Evolutionary conservation across 2,329 filamentous ascomycete genomes (phyloP).

Genomic region (Alternaria brassicae): DNA sequence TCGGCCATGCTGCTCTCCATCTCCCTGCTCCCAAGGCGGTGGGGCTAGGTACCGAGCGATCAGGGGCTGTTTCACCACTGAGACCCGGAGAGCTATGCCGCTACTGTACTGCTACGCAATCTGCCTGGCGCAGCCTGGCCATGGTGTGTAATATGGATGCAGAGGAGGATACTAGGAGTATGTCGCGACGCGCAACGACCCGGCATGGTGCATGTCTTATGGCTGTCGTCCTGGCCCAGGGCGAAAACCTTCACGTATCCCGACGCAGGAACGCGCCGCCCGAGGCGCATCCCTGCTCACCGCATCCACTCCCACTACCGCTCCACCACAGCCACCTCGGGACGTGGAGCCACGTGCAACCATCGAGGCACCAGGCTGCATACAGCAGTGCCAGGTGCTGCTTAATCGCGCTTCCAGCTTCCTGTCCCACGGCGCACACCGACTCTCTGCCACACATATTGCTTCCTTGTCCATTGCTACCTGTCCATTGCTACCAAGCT

Average conservation of each 20-base stretch:
- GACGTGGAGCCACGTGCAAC: neutral
- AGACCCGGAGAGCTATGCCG: constrained; percentile 2
- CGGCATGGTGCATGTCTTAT: neutral
- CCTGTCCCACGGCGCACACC: neutral
- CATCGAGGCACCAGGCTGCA: neutral
- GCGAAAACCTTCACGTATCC: constrained; percentile 11
- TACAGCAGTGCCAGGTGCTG: neutral
- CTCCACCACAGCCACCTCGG: neutral
- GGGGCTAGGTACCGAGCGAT: constrained; percentile 21
- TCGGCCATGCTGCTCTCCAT: constrained; percentile 31
- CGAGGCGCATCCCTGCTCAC: constrained; percentile 2
- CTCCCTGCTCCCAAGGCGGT: constrained; percentile 5
- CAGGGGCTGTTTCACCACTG: constrained; percentile 21
- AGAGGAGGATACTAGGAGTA: neutral
- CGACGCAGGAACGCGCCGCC: constrained; percentile 23
- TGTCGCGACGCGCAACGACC: neutral
- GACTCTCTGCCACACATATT: neutral
- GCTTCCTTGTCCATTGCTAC: too few relatives aligned
- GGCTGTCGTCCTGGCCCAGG: neutral
- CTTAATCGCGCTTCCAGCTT: neutral
- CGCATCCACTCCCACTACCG: neutral
- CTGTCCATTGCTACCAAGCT: too few relatives aligned
- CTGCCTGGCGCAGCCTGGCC: too few relatives aligned
- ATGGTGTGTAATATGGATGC: neutral
- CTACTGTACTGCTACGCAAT: neutral